Base-by-base conservation (phyloP, 768 basidiomycete species). In the Pleurotus pulmonarius region DNA sequence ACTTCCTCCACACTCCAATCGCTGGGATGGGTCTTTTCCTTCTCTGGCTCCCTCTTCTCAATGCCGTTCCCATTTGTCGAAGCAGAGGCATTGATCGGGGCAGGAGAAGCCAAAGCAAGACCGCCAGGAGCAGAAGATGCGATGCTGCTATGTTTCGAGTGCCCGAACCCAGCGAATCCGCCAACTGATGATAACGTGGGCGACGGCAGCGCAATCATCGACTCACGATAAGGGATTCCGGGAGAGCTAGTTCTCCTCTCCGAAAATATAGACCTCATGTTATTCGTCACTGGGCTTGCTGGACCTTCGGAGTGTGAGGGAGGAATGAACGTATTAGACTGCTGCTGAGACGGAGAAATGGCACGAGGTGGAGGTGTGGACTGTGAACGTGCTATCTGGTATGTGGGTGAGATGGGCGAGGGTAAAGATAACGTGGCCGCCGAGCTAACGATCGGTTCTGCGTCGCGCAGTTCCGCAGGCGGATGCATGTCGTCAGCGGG, bases 1-100 rank as follows among this genome's bases (percentile, higher is more conserved):
- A 99, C 97, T 40, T 98, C 87, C 0, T 91, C 89, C 0, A 98
- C 83, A 0, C 72, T 77, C 97, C 97, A 99, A 55, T 90, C 88
- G 0, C 79, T 78, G 1, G 91, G 81, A 61, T 80, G 76, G 0
- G 65, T 65, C 26, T 70, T 71, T 52, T 73, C 77, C 63, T 70
- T 71, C 46, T 64, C 69, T 48, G 57, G 56, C 56, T 61, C 59
- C 38, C 46, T 60, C 59, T 44, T 61, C 56, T 63, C 56, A 60
- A 63, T 29, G 53, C 58, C 39, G 52, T 61, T 34, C 46, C 60
- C 60, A 16, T 65, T 62, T 5, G 48, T 12, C 4, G 61, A 59
- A 3, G 64, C 53, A n/a, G 57, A 57, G 22, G 62, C 20, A 13
- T 62, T 59, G 11, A 55, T 22, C 59, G 58, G 3, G 56, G 44